Evolutionary conservation across 2,329 filamentous ascomycete genomes (phyloP).

Genomic region (Fusarium buxicola): DNA sequence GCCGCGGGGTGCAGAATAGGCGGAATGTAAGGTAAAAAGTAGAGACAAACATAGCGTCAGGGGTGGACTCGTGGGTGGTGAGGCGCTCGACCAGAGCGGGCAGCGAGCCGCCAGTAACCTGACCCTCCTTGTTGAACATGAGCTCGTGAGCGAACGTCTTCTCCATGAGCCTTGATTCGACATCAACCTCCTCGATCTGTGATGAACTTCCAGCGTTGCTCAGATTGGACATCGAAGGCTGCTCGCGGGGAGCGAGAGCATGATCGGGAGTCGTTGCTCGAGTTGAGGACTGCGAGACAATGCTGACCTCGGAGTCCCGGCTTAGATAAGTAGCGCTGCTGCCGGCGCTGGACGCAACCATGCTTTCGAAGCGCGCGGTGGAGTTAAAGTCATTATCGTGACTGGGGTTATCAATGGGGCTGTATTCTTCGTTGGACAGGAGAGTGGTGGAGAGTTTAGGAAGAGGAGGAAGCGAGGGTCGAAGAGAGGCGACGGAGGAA

Average conservation of each 20-base stretch:
- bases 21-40: conserved; percentile 98
- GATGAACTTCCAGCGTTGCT: conserved; percentile 74
- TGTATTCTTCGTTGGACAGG: conserved; percentile 61
- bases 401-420: conserved; percentile 58
- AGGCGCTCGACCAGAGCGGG: conserved; percentile 93
- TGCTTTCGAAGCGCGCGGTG: conserved; percentile 73
- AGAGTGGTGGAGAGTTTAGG: conserved; percentile 67
- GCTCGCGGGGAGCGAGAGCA: conserved; percentile 63
- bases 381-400: conserved; percentile 63
- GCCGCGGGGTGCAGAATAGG: conserved; percentile 84
- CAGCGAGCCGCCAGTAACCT: conserved; percentile 92
- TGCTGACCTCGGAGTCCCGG: conserved; percentile 83
- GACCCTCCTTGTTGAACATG: conserved; percentile 92
- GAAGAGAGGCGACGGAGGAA: conserved; percentile 62
- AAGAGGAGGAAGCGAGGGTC: conserved; percentile 64
- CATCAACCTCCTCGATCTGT: conserved; percentile 80
- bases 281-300: conserved; percentile 85
- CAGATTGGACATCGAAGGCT: conserved; percentile 75
- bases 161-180: conserved; percentile 86
- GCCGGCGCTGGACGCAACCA: conserved; percentile 80
- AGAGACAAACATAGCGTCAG: conserved; percentile 90
- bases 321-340: conserved; percentile 83
- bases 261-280: conserved; percentile 87
- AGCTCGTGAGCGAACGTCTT: conserved; percentile 93
- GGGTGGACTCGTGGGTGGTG: conserved; percentile 91